Base-by-base conservation (phyloP, 2,329 filamentous ascomycete genomes). In the Sporothrix phasma region DNA sequence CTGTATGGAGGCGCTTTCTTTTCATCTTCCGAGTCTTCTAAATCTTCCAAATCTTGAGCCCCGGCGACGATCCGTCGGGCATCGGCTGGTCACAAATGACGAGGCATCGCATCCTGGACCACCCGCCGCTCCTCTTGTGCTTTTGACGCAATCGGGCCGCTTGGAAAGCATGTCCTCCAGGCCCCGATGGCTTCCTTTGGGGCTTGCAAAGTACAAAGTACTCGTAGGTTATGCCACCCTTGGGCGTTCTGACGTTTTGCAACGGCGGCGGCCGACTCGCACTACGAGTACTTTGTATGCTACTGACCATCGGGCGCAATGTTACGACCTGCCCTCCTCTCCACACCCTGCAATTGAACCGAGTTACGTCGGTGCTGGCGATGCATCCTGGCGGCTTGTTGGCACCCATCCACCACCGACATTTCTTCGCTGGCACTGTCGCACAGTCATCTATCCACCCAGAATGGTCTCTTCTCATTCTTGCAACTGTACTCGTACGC, bases 221-320 rank as follows among this genome's bases (percentile, higher is more conserved):
- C n/a, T n/a, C n/a, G n/a, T n/a, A n/a, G n/a, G n/a, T n/a, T n/a
- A n/a, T 22, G 13, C 31, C 17, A 22, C 29, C 37, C 31, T 31
- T 31, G 17, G 41, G 17, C 29, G 58, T 43, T 34, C 43, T 22
- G 47, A 47, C 58, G 26, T 47, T 41, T 51, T 53, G 19, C 31
- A 62, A 53, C 45, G 34, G 34, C 43, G 43, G 43, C 31, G 39
- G 29, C 29, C 26, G 29, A 22, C 43, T 45, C 5, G 39, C 39
- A 31, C 39, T n/a, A 19, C 37, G n/a, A n/a, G n/a, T n/a, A n/a
- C n/a, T n/a, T n/a, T n/a, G n/a, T n/a, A n/a, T n/a, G n/a, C n/a
- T n/a, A n/a, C 26, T 62, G 46, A 53, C 60, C 47, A 43, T 62
- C 46, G 39, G 19, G 61, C 47, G 47, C 61, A 62, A 62, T n/a